Conservation (phyloP, 805 yeast genomes). For the Ascoidea tarda region DNA sequence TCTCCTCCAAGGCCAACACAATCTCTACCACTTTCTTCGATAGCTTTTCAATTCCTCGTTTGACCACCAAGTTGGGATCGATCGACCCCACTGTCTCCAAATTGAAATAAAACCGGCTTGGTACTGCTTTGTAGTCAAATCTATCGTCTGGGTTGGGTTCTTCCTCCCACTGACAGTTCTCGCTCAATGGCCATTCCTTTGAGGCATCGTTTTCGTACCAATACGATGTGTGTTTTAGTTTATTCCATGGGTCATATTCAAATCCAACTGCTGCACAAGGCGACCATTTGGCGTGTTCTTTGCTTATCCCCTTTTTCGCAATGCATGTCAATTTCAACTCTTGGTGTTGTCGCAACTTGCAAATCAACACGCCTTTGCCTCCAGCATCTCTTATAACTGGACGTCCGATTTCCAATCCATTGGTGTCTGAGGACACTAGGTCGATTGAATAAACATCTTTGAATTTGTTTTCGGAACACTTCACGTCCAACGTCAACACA, state of each 20-base stretch:
- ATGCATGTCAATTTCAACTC: constrained; percentile 81
- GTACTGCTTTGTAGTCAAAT: constrained; percentile 75
- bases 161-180: constrained; percentile 92
- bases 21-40: constrained; percentile 87
- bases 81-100: constrained; percentile 89
- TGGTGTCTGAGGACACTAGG: constrained; percentile 28
- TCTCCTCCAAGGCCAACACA: constrained; percentile 48
- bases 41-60: constrained; percentile 70
- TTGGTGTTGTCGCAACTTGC: constrained; percentile 86
- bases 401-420: constrained; percentile 43
- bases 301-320: constrained; percentile 94
- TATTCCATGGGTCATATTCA: constrained; percentile 99
- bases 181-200: constrained; percentile 85
- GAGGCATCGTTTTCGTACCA: constrained; percentile 91
- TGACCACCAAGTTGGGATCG: constrained; percentile 79
- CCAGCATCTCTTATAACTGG: constrained; percentile 76
- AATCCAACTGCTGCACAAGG: constrained; percentile 93
- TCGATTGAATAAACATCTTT: constrained; percentile 87
- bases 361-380: constrained; percentile 76
- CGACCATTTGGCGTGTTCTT: constrained; percentile 98
- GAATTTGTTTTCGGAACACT: constrained; percentile 76
- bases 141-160: constrained; percentile 79
- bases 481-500: constrained; percentile 72
- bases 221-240: constrained; percentile 84
- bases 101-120: constrained; percentile 71